A percentile compares a stretch with the other conserved stretches of the same genome.
phyloP scores from a whole-genome alignment of 2,329 filamentous ascomycete genomes.

The Sarocladiaceae sp. region DNA sequence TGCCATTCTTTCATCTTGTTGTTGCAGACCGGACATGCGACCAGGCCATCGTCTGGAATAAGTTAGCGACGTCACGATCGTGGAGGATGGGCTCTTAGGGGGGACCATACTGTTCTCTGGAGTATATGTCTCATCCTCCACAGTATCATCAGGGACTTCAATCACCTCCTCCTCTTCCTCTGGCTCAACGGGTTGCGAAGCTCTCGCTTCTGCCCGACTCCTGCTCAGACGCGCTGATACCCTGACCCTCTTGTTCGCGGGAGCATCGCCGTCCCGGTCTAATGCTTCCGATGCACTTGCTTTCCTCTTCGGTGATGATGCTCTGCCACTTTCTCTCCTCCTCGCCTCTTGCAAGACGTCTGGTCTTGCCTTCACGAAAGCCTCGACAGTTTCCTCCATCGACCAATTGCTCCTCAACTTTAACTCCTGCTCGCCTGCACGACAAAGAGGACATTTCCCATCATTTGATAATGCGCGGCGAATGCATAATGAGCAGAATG shows the following conservation, averaged over 20 bases:
- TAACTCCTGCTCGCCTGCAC: constrained; percentile 72
- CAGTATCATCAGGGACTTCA: constrained; percentile 12
- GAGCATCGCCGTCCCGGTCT: constrained; percentile 21
- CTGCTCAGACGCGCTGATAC: constrained; percentile 48
- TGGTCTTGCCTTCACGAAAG: constrained; percentile 64
- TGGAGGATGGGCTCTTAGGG: no score
- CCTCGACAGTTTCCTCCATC: constrained; percentile 77
- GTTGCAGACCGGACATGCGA: constrained; percentile 78
- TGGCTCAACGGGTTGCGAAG: constrained; percentile 15
- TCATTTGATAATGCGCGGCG: constrained; percentile 78
- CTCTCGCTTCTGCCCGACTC: constrained; percentile 31
- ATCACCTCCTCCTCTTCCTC: constrained; percentile 20
- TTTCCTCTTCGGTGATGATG: constrained; percentile 48
- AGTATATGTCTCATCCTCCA: constrained; percentile 21
- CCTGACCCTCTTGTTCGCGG: constrained; percentile 44
- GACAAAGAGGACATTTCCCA: constrained; percentile 84
- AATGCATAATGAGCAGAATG: constrained; percentile 95
- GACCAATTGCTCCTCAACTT: constrained; percentile 82
- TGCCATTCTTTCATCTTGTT: constrained; percentile 72
- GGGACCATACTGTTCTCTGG: constrained; percentile 19
- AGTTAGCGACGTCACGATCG: neutral
- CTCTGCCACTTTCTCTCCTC: constrained; percentile 14
- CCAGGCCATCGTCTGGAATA: constrained; percentile 63
- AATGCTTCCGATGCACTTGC: constrained; percentile 26
- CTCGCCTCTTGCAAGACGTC: constrained; percentile 62